Conservation (phyloP, 2,329 filamentous ascomycete genomes). For the Penicillium sp. region DNA sequence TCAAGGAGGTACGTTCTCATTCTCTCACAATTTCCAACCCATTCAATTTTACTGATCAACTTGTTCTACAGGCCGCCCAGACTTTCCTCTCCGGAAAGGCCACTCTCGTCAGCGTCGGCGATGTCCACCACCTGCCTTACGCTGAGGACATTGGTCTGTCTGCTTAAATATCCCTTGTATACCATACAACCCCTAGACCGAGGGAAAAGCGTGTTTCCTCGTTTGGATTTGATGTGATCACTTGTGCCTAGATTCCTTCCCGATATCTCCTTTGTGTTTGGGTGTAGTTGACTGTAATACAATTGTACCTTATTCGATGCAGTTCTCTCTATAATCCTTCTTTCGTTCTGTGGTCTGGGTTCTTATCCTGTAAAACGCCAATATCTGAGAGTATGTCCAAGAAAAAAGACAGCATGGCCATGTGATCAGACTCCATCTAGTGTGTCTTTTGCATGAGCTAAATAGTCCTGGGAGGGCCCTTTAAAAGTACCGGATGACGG, state of each 20-base stretch:
- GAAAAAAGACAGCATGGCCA: neutral
- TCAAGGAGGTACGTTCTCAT: constrained; percentile 72
- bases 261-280: constrained; percentile 37
- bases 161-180: constrained; percentile 64
- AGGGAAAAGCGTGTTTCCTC: constrained; percentile 30
- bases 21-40: neutral
- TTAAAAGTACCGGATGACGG: no score
- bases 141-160: constrained; percentile 91
- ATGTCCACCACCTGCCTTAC: constrained; percentile 86
- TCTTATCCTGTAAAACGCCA: neutral
- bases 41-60: constrained; percentile 17
- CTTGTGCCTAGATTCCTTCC: constrained; percentile 40
- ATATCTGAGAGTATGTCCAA: neutral
- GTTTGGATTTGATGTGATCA: constrained; percentile 30
- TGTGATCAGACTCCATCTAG: no score
- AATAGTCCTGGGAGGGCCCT: no score
- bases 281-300: constrained; percentile 44
- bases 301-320: constrained; percentile 37
- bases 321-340: neutral
- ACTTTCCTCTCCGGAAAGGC: constrained; percentile 84
- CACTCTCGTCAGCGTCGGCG: constrained; percentile 84
- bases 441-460: no score
- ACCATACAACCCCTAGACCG: constrained; percentile 37
- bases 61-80: constrained; percentile 72
- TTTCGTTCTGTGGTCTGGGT: neutral